phyloP scores from a whole-genome alignment of 2,329 filamentous ascomycete species.

The Sporothrix mexicana region DNA sequence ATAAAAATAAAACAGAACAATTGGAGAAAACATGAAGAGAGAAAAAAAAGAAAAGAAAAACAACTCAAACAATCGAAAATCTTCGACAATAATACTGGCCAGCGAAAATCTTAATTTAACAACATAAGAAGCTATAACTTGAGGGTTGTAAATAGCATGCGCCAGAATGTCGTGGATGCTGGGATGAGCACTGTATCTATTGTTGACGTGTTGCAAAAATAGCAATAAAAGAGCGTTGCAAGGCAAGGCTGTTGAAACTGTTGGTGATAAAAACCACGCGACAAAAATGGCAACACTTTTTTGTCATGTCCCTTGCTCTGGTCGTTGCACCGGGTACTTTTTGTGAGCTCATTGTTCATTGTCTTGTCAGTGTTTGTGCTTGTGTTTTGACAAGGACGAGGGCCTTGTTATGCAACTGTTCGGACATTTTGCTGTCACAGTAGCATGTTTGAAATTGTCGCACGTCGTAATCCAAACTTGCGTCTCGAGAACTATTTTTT shows the following conservation, averaged over 20 bases:
- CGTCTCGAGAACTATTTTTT: background rate
- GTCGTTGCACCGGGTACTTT: background rate
- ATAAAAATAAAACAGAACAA: background rate
- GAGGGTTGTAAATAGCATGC: background rate
- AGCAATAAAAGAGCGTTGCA: background rate
- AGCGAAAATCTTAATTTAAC: background rate
- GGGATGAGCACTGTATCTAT: background rate
- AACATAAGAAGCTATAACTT: background rate
- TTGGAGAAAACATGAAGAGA: too few species aligned
- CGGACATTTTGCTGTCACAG: too few species aligned
- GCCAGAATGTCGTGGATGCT: background rate
- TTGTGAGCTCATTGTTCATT: background rate
- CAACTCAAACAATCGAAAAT: background rate
- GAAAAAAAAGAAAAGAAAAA: background rate
- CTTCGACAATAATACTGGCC: too few species aligned
- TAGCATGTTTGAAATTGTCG: background rate
- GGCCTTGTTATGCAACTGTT: background rate
- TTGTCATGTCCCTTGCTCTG: background rate
- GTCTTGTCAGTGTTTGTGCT: background rate
- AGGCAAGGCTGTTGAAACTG: background rate
- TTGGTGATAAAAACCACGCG: conserved; percentile 1
- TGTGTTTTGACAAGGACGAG: background rate
- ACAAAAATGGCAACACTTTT: conserved; percentile 16
- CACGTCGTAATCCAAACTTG: too few species aligned
- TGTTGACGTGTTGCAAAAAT: background rate